These are phyloP conservation scores for Multifurca ochricompacta DNA, from an alignment of 768 basidiomycete genomes.

Conservation along the genomic window DNA sequence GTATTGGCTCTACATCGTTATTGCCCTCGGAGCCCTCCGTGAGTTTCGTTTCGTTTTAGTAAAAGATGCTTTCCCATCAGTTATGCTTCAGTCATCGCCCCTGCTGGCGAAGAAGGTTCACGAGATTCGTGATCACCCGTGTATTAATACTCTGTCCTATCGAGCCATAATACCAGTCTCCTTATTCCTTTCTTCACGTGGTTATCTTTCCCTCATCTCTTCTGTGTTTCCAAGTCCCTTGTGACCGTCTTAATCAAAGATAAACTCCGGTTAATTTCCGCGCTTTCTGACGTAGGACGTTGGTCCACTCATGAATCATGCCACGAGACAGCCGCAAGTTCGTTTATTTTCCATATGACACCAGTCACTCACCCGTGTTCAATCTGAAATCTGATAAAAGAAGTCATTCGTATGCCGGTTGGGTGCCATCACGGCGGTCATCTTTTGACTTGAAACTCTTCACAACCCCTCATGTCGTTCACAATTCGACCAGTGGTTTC, in stretches of 20 bases:
- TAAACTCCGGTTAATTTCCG: slow-evolving; percentile 10
- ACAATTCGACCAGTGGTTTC: slow-evolving; percentile 49
- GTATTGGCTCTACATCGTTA: slow-evolving; percentile 81
- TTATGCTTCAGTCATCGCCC: slow-evolving; percentile 2
- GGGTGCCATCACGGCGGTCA: not conserved
- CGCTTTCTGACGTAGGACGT: not conserved
- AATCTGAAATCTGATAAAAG: too few species aligned
- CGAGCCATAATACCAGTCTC: not conserved
- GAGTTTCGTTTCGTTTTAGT: slow-evolving; percentile 31
- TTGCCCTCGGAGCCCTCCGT: slow-evolving; percentile 52
- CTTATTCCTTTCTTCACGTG: not conserved
- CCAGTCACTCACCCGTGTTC: not conserved
- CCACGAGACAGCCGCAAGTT: not conserved
- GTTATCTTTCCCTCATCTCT: not conserved
- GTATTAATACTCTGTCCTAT: not conserved
- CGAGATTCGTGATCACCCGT: not conserved
- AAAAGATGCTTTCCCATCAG: not conserved
- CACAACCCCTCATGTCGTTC: slow-evolving; percentile 11
- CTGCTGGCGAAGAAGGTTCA: slow-evolving; percentile 11
- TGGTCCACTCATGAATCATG: too few species aligned
- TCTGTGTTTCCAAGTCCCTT: too few species aligned
- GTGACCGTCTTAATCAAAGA: not conserved
- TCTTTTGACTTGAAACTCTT: not conserved
- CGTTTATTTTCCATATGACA: not conserved
- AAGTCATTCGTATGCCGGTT: not conserved